Base-by-base conservation (phyloP, 1,284 basidiomycete species). In the Pterulicium gracile region DNA sequence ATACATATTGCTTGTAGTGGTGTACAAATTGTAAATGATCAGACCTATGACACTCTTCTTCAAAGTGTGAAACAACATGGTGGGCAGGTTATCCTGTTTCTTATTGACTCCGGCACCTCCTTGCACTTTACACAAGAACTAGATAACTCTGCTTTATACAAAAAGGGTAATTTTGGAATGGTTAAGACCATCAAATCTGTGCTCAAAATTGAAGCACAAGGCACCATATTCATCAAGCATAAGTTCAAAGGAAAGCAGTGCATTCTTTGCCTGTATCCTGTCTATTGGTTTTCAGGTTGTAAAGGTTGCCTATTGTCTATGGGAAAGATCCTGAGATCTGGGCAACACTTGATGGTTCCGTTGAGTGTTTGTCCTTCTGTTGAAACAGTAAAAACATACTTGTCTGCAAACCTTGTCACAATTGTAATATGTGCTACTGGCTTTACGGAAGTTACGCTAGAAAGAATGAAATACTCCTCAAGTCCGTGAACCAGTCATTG, bases 71-170 rank as follows among this genome's bases (percentile, higher is more conserved):
- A 10, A n/a, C 27, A 32, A 10, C 27, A 10, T 7, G 10, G 10
- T 32, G n/a, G n/a, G 27, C 27, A 32, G n/a, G 27, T 10, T 7
- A 32, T 32, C 27, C 27, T n/a, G 7, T 32, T 32, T 10, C 39
- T 47, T 4, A 2, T 47, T 13, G 46, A 47, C 24, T 47, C 46
- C 3, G 46, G 46, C 14, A 42, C 46, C 2, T 47, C 42, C 2
- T 15, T 5, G 1, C 46, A 47, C 42, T 47, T 47, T 24, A 44
- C 42, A 3, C 1, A 24, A 22, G 18, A 24, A 18, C 20, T 47
- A 21, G 32, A 47, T 13, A 42, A 47, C 42, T 47, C 44, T 34
- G 24, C 42, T 24, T 19, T 14, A 18, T 47, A 24, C 21, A 10
- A 44, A 20, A 3, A 44, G 20, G 23, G 19, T 2, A 4, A 44